These are phyloP conservation scores for Russula abietina DNA, from an alignment of 768 basidiomycete genomes.

Conservation along the genomic window DNA sequence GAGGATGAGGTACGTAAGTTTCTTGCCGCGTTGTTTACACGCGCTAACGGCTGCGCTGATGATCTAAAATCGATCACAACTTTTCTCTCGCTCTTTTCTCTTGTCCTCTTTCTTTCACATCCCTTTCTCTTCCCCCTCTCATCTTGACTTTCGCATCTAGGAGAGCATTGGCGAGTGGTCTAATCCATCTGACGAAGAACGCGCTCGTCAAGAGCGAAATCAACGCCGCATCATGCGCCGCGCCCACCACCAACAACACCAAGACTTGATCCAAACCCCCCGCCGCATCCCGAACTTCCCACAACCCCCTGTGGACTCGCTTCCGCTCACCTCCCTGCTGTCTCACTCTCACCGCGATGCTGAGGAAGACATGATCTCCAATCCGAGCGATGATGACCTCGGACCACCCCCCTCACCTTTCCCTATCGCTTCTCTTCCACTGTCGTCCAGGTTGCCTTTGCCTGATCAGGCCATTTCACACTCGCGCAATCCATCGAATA, in stretches of 20 bases:
- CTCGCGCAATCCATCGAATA: slow-evolving; percentile 40
- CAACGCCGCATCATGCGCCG: slow-evolving; percentile 57
- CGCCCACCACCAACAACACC: slow-evolving; percentile 36
- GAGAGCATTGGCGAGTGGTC: slow-evolving; percentile 87
- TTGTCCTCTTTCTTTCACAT: slow-evolving; percentile 11
- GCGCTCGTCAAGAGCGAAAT: slow-evolving; percentile 60
- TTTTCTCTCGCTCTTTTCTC: background rate
- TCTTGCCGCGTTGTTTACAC: slow-evolving; percentile 20
- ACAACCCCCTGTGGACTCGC: slow-evolving; percentile 54
- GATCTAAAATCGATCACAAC: slow-evolving; percentile 7
- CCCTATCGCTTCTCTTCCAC: slow-evolving; percentile 25
- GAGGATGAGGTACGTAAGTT: slow-evolving; percentile 58
- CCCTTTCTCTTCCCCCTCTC: slow-evolving; percentile 15
- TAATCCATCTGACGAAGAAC: slow-evolving; percentile 86
- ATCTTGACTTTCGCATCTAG: slow-evolving; percentile 17
- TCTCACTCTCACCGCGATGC: slow-evolving; percentile 30
- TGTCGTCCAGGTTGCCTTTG: slow-evolving; percentile 54
- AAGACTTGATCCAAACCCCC: slow-evolving; percentile 45
- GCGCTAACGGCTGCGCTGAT: slow-evolving; percentile 5
- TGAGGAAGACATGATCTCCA: slow-evolving; percentile 71
- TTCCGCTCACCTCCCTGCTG: slow-evolving; percentile 33
- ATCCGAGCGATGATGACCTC: slow-evolving; percentile 73
- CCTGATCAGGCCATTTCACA: slow-evolving; percentile 62
- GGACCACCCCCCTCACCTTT: slow-evolving; percentile 11
- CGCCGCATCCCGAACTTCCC: slow-evolving; percentile 77